These are phyloP conservation scores for Dimocarpus longan DNA, from an alignment of 345 rosid species.

Conservation along the genomic window DNA sequence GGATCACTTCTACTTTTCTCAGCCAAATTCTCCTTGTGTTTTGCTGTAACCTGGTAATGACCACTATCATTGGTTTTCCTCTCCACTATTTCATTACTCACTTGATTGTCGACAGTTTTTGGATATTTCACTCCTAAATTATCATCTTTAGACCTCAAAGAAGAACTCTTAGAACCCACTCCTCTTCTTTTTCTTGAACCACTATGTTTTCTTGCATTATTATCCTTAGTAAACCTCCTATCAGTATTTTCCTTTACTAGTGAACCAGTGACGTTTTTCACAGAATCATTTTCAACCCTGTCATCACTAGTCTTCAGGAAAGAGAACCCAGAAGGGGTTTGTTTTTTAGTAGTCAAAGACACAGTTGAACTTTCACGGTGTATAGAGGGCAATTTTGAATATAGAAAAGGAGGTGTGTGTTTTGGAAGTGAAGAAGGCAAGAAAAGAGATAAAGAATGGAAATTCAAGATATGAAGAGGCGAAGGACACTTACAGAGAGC, in stretches of 20 bases:
- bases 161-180: conserved; percentile 26
- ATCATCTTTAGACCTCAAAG: conserved; percentile 23
- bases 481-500: conserved; percentile 35
- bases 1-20: conserved; percentile 36
- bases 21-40: conserved; percentile 23
- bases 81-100: conserved; percentile 12
- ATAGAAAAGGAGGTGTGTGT: conserved; percentile 17
- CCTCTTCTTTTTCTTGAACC: conserved; percentile 13
- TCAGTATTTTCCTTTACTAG: conserved; percentile 31
- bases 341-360: conserved; percentile 23
- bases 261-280: conserved; percentile 31
- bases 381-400: conserved; percentile 34
- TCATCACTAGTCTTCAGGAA: conserved; percentile 23
- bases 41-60: conserved; percentile 22
- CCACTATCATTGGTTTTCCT: conserved; percentile 13
- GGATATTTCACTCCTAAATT: conserved; percentile 4
- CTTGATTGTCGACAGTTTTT: conserved; percentile 7
- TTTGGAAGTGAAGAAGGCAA: conserved; percentile 28
- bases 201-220: conserved; percentile 15
- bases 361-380: conserved; percentile 23
- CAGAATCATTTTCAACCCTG: conserved; percentile 15
- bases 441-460: conserved; percentile 24
- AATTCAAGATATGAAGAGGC: conserved; percentile 24
- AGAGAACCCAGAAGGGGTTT: conserved; percentile 33
- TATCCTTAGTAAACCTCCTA: conserved; percentile 23